Conservation (phyloP, 805 yeast species). For the Torulaspora quercuum region DNA sequence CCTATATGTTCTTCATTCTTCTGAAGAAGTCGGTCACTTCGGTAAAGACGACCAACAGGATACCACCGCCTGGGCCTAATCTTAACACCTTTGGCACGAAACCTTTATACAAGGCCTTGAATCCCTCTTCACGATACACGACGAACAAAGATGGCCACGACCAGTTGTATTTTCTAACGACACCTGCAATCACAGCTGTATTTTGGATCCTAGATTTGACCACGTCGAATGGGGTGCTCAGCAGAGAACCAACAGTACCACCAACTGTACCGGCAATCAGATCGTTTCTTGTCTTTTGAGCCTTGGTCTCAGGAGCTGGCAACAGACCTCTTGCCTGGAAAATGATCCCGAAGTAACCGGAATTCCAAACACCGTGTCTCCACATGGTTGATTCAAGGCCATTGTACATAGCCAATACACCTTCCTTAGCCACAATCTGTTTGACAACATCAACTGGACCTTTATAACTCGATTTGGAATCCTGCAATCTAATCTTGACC, state of each 20-base stretch:
- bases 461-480: slow-evolving; percentile 71
- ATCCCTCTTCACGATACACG: slow-evolving; percentile 84
- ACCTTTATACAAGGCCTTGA: slow-evolving; percentile 88
- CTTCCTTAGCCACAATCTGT: slow-evolving; percentile 69
- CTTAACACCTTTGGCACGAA: slow-evolving; percentile 95
- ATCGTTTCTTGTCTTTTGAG: slow-evolving; percentile 81
- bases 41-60: slow-evolving; percentile 93
- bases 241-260: slow-evolving; percentile 92
- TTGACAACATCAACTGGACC: slow-evolving; percentile 81
- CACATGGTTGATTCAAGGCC: slow-evolving; percentile 96
- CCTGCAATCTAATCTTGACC: slow-evolving; percentile 92
- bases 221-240: slow-evolving; percentile 96
- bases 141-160: slow-evolving; percentile 72
- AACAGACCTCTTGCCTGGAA: slow-evolving; percentile 76
- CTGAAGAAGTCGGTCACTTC: slow-evolving; percentile 92
- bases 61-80: slow-evolving; percentile 99
- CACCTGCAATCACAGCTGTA: slow-evolving; percentile 62
- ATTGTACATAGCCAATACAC: slow-evolving; percentile 79
- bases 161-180: slow-evolving; percentile 87
- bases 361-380: slow-evolving; percentile 97
- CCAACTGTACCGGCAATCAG: slow-evolving; percentile 91
- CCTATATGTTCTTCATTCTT: slow-evolving; percentile 28
- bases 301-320: slow-evolving; percentile 69
- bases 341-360: slow-evolving; percentile 95
- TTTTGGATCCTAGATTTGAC: slow-evolving; percentile 95